These are phyloP conservation scores for Erodium trifolium DNA, from an alignment of 441 rosid genomes.

Conservation along the genomic window DNA sequence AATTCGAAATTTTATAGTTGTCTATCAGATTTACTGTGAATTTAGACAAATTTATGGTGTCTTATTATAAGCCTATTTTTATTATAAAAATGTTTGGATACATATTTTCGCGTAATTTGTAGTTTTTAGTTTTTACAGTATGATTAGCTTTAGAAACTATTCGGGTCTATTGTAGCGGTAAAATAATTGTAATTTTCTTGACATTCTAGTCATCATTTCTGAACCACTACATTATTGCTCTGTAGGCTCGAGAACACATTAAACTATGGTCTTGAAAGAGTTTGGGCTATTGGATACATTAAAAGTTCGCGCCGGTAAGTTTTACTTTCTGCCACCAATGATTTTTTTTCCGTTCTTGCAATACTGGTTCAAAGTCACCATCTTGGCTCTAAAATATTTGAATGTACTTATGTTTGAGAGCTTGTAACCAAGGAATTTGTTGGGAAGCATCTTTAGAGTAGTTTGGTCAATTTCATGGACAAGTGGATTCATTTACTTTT, in stretches of 20 bases:
- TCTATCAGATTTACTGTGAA: too few relatives aligned
- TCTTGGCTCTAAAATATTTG: not conserved
- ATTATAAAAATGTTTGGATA: not conserved
- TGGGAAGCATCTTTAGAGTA: slow-evolving; percentile 1
- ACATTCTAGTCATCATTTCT: not conserved
- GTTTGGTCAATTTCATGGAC: not conserved
- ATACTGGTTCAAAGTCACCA: slow-evolving; percentile 7
- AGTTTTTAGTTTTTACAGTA: not conserved
- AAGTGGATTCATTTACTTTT: too few relatives aligned
- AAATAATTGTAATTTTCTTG: not conserved
- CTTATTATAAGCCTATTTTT: too few relatives aligned
- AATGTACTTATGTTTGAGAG: not conserved
- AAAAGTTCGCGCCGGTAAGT: slow-evolving; percentile 73
- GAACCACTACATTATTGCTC: slow-evolving; percentile 10
- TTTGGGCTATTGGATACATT: slow-evolving; percentile 54
- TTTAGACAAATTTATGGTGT: too few relatives aligned
- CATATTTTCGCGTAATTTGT: not conserved
- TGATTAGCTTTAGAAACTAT: not conserved
- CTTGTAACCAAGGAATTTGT: not conserved
- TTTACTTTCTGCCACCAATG: not conserved
- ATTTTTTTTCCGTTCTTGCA: not conserved
- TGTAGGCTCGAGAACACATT: slow-evolving; percentile 84
- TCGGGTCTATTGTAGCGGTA: not conserved
- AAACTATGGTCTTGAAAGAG: slow-evolving; percentile 36
- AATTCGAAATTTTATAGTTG: too few relatives aligned